phyloP scores from a whole-genome alignment of 805 yeast species.

The Wickerhamomyces chambardii region DNA sequence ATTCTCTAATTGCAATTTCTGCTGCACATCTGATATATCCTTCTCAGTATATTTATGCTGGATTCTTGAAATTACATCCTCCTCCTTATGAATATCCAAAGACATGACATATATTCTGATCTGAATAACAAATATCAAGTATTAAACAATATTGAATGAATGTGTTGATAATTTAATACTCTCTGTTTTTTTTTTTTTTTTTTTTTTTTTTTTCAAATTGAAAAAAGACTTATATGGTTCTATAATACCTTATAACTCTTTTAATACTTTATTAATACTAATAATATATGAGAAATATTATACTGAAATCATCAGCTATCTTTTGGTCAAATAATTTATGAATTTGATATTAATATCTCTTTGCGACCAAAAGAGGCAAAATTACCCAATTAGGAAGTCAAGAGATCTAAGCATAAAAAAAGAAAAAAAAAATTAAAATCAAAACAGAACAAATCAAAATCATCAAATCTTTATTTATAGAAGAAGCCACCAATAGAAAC shows the following conservation, averaged over 20 bases:
- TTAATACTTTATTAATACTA: background rate
- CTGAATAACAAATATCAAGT: too few relatives aligned
- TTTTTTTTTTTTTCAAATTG: too few relatives aligned
- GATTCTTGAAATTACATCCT: conserved; percentile 1
- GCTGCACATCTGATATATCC: background rate
- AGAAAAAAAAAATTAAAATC: background rate
- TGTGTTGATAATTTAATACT: too few relatives aligned
- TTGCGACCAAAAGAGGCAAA: background rate
- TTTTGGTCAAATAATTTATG: too few relatives aligned
- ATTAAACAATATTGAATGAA: too few relatives aligned
- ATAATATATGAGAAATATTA: too few relatives aligned
- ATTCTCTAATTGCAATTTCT: conserved; percentile 17
- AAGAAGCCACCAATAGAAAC: background rate
- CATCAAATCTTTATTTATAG: background rate
- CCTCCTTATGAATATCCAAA: conserved; percentile 9
- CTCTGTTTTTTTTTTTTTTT: too few relatives aligned
- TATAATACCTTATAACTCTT: too few relatives aligned
- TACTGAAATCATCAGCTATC: too few relatives aligned
- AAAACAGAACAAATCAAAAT: background rate
- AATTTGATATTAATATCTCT: too few relatives aligned
- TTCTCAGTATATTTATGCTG: conserved; percentile 2
- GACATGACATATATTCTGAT: background rate
- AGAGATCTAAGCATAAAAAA: too few relatives aligned
- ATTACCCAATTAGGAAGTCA: background rate
- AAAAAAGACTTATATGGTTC: too few relatives aligned